Evolutionary conservation across 78 protist genomes (phyloP).

Genomic region (Dictyostelium intermedium): DNA sequence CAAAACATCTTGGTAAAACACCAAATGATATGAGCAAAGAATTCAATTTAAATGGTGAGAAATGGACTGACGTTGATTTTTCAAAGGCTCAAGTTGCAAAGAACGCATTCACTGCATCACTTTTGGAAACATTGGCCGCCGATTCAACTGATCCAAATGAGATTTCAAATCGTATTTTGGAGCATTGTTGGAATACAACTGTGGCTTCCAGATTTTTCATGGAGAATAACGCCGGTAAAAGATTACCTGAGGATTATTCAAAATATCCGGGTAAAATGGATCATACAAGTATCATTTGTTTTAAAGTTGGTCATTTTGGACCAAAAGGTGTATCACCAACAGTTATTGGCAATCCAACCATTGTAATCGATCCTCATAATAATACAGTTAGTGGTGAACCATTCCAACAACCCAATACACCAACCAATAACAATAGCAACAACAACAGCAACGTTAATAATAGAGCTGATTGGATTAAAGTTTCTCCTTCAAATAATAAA

Average conservation of each 20-base stretch:
- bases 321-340: background rate
- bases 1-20: constrained; percentile 71
- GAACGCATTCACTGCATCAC: constrained; percentile 29
- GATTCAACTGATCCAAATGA: constrained; percentile 24
- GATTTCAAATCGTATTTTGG: constrained; percentile 31
- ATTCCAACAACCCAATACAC: background rate
- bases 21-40: constrained; percentile 50
- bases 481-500: constrained; percentile 2
- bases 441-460: background rate
- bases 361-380: background rate
- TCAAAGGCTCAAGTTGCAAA: constrained; percentile 24
- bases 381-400: background rate
- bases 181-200: constrained; percentile 75
- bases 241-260: constrained; percentile 46
- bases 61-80: constrained; percentile 64
- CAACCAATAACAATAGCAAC: background rate
- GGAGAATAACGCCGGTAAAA: constrained; percentile 35
- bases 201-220: constrained; percentile 16
- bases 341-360: background rate
- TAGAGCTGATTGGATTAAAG: constrained; percentile 6
- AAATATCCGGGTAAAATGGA: constrained; percentile 83
- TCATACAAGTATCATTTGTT: constrained; percentile 79
- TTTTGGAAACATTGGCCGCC: constrained; percentile 4
- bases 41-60: constrained; percentile 25
- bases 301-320: constrained; percentile 60